phyloP scores from a whole-genome alignment of 371 early-diverging fungal species.

The Actinomortierella wolfii region DNA sequence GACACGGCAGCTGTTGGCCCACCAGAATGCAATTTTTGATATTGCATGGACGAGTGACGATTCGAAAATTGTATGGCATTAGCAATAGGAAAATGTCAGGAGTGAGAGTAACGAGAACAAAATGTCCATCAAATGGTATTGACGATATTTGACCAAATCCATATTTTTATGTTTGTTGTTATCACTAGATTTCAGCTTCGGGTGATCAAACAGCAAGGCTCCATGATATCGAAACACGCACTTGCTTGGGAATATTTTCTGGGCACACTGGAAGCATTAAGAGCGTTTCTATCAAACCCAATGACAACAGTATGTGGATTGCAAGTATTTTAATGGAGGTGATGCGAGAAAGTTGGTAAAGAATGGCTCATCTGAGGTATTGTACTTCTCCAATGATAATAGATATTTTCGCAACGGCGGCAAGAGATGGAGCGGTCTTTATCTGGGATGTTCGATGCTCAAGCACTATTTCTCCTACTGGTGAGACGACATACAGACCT shows the following conservation, averaged over 20 bases:
- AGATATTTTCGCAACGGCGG: conserved; percentile 45
- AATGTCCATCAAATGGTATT: no score
- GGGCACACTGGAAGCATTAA: conserved; percentile 44
- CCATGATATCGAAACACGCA: conserved; percentile 34
- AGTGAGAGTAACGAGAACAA: no score
- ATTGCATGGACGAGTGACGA: conserved; percentile 41
- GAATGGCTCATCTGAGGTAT: neutral
- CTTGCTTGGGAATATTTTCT: conserved; percentile 27
- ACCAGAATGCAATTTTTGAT: conserved; percentile 44
- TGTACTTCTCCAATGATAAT: neutral
- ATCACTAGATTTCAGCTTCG: conserved; percentile 32
- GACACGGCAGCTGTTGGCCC: conserved; percentile 22
- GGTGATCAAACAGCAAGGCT: conserved; percentile 39
- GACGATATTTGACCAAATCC: no score
- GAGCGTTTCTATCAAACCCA: conserved; percentile 28
- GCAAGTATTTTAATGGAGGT: neutral
- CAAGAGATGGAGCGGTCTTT: conserved; percentile 37
- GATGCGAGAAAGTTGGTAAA: neutral
- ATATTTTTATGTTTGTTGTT: neutral
- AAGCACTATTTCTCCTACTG: conserved; percentile 20
- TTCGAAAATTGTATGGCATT: conserved; percentile 25
- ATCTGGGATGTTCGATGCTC: conserved; percentile 46
- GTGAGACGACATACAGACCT: conserved; percentile 27
- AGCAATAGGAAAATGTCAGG: no score
- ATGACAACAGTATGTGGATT: conserved; percentile 27